Evolutionary conservation across 169 alveolate genomes (phyloP).

Genomic region (Eimeria necatrix): DNA sequence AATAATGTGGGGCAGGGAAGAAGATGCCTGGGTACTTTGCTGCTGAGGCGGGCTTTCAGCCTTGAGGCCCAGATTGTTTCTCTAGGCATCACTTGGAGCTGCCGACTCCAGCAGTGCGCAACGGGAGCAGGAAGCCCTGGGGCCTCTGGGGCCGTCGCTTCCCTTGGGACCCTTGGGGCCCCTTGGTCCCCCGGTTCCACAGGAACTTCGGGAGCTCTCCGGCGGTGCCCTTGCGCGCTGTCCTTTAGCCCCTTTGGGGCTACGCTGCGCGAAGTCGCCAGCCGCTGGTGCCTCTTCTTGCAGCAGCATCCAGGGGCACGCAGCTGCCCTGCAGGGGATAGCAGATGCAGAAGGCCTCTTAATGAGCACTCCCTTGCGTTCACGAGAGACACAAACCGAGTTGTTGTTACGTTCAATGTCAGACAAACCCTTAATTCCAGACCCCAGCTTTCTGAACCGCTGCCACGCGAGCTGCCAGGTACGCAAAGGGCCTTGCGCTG

Average conservation of each 20-base stretch:
- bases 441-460: not conserved
- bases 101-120: slow-evolving; percentile 26
- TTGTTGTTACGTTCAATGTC: slow-evolving; percentile 19
- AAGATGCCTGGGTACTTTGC: not conserved
- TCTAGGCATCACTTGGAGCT: slow-evolving; percentile 51
- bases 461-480: not conserved
- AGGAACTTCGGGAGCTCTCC: too few species aligned
- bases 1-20: not conserved
- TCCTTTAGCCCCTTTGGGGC: slow-evolving; percentile 8
- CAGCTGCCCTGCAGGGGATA: slow-evolving; percentile 49
- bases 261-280: slow-evolving; percentile 17
- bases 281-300: slow-evolving; percentile 1
- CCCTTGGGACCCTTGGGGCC: slow-evolving; percentile 1
- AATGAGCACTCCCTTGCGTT: slow-evolving; percentile 15
- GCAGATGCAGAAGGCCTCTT: slow-evolving; percentile 27
- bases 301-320: slow-evolving; percentile 16
- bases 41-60: slow-evolving; percentile 1
- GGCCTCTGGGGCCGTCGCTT: not conserved
- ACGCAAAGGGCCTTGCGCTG: not conserved
- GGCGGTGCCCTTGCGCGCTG: not conserved
- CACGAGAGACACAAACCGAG: slow-evolving; percentile 25
- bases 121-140: not conserved
- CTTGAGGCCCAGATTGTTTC: not conserved
- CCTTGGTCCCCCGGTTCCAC: not conserved
- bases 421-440: slow-evolving; percentile 27